Percentiles rank a stretch among this genome's conserved stretches.
Conservation (phyloP, 192 early-diverging fungal species). For the Entophlyctis luteolus region DNA sequence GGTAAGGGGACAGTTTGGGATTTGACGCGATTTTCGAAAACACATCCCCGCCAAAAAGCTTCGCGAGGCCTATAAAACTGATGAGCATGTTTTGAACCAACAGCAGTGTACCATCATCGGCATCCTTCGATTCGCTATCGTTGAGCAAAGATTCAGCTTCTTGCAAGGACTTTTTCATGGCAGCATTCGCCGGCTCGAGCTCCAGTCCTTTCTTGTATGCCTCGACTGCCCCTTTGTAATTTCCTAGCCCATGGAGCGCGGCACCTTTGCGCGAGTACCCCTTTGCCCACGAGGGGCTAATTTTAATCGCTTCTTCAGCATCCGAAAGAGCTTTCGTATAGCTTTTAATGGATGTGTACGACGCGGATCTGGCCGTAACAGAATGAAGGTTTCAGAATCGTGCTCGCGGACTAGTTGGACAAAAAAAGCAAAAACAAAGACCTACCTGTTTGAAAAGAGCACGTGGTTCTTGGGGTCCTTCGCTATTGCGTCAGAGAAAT, state of each 20-base stretch:
- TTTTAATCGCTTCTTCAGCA: slow-evolving; percentile 77
- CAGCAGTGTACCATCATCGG: not conserved
- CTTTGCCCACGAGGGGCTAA: slow-evolving; percentile 85
- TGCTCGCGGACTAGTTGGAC: not conserved
- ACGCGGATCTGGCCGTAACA: slow-evolving; percentile 62
- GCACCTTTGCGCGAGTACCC: slow-evolving; percentile 88
- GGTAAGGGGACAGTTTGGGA: slow-evolving; percentile 68
- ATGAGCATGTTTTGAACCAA: slow-evolving; percentile 7
- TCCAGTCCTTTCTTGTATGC: slow-evolving; percentile 74
- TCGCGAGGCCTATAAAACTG: slow-evolving; percentile 43
- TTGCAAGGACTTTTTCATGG: slow-evolving; percentile 68
- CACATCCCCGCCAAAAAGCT: slow-evolving; percentile 73
- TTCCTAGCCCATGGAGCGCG: slow-evolving; percentile 72
- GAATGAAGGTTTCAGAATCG: not conserved
- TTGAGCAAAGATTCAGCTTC: slow-evolving; percentile 67
- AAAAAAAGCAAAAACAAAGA: not conserved
- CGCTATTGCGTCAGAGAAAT: slow-evolving; percentile 81
- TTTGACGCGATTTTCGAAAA: slow-evolving; percentile 76
- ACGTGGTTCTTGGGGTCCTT: slow-evolving; percentile 85
- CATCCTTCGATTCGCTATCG: slow-evolving; percentile 5
- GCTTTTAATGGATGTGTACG: slow-evolving; percentile 72
- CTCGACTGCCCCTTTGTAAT: slow-evolving; percentile 67
- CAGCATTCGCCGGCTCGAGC: slow-evolving; percentile 73
- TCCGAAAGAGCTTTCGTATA: slow-evolving; percentile 76
- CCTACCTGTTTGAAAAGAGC: slow-evolving; percentile 77